Evolutionary conservation across 2,329 filamentous ascomycete species (phyloP).

Genomic region (Scleromitrula shiraiana): DNA sequence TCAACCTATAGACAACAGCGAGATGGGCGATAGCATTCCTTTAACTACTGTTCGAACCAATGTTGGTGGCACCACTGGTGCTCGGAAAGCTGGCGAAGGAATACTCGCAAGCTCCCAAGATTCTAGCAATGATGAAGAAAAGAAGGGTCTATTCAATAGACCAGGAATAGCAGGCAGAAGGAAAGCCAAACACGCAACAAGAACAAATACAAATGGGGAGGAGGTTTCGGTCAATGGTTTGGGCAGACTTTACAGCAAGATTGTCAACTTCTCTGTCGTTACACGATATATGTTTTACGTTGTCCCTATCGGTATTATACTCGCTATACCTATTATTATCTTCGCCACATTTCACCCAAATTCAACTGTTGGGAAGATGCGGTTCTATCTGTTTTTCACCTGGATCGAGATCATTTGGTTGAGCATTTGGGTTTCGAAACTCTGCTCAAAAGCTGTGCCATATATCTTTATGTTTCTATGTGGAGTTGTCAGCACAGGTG

Average conservation of each 20-base stretch:
- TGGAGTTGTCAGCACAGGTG: conserved; percentile 61
- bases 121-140: conserved; percentile 20
- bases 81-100: conserved; percentile 39
- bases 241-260: conserved; percentile 56
- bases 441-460: conserved; percentile 53
- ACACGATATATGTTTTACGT: conserved; percentile 63
- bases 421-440: conserved; percentile 58
- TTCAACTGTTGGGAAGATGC: conserved; percentile 33
- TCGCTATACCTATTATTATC: conserved; percentile 55
- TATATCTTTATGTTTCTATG: conserved; percentile 59
- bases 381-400: conserved; percentile 54
- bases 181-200: conserved; percentile 34
- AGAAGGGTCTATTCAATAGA: conserved; percentile 20
- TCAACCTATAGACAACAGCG: conserved; percentile 21
- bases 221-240: conserved; percentile 54
- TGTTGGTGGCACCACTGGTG: conserved; percentile 47
- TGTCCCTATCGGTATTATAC: conserved; percentile 51
- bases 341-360: conserved; percentile 20
- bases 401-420: conserved; percentile 65
- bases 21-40: conserved; percentile 39
- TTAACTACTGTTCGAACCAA: conserved; percentile 48
- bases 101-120: conserved; percentile 11
- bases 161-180: conserved; percentile 36
- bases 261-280: conserved; percentile 54
- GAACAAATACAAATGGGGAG: conserved; percentile 40